Evolutionary conservation across 371 early-diverging fungal genomes (phyloP), one percentile per base, ranked within the genome.

Genomic region (Modicella reniformis): DNA sequence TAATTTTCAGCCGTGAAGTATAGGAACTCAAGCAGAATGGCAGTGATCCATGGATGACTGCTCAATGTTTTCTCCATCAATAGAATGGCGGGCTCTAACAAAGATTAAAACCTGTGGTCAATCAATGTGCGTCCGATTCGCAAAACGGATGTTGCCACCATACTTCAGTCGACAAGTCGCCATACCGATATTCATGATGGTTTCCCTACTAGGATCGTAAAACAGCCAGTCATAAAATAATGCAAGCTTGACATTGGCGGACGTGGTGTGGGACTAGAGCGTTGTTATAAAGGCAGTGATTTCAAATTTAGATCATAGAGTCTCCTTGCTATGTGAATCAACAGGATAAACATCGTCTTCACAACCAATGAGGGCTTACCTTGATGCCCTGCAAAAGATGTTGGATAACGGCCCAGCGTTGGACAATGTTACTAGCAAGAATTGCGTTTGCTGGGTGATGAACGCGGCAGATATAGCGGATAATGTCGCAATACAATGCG

Each of bases 151-250:
- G 37, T 13, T 13, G 37, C 13, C 17, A 17, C 44, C 6, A 7
- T 23, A 9, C 4, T 47, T 3, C 19, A 23, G 23, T 48, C 3
- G n/a, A 4, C 12, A 29, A 15, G 12, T n/a, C 28, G 5, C n/a
- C 70, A 60, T 84, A 86, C 90, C 91, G 26, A 92, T 90, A 59
- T 87, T 88, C 94, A 94, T 94, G 61, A 94, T 90, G 63, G 84
- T 92, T 60, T 93, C 93, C 17, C 61, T 75, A 0, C 81, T 51
- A 9, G 88, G 85, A 29, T 88, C 83, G 68, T 87, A 94, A 63
- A 90, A 92, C n/a, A 94, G 74, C 92, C 93, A 94, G 72, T 94
- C 94, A 51, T 84, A 92, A 53, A 92, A 87, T 26, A 93, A 58
- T 12, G 94, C 91, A 15, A 91, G 80, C 65, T 92, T 92, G 30